A percentile compares a stretch with the other conserved stretches of the same genome.
phyloP scores from a whole-genome alignment of 352 stramenopile species.

The Blastocystis sp. region DNA sequence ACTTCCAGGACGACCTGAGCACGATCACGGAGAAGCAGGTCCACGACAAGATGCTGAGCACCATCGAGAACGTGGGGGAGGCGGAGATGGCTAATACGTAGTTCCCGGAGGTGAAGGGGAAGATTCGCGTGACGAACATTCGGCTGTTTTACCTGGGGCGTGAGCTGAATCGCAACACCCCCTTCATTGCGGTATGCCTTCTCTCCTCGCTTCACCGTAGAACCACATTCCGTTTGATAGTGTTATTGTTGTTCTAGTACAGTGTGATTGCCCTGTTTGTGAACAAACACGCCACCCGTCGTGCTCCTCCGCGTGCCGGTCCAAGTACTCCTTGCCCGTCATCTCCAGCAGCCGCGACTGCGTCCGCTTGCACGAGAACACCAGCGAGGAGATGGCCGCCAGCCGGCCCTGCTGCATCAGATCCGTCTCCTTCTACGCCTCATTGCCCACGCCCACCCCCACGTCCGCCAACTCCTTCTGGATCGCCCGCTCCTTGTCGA shows the following conservation, averaged over 20 bases:
- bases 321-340: constrained; percentile 46
- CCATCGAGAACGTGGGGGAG: constrained; percentile 36
- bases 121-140: constrained; percentile 7
- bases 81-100: not conserved
- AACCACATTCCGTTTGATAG: constrained; percentile 61
- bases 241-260: constrained; percentile 49
- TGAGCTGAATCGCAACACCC: constrained; percentile 38
- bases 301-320: not conserved
- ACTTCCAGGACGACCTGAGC: constrained; percentile 31
- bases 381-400: constrained; percentile 34
- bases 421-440: constrained; percentile 37
- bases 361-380: constrained; percentile 63
- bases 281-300: not conserved
- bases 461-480: not conserved
- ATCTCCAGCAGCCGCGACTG: constrained; percentile 61
- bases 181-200: constrained; percentile 4
- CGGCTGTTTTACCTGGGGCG: constrained; percentile 43
- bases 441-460: not conserved
- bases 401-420: constrained; percentile 57
- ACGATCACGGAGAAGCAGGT: constrained; percentile 40
- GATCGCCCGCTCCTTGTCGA: constrained; percentile 52
- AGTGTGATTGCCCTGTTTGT: constrained; percentile 12
- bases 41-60: constrained; percentile 14
- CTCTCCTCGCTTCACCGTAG: not conserved
- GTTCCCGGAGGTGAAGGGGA: constrained; percentile 53